Evolutionary conservation across 257 asterid species (phyloP), one percentile per base, ranked within the genome.

Genomic region (Sherardia arvensis): DNA sequence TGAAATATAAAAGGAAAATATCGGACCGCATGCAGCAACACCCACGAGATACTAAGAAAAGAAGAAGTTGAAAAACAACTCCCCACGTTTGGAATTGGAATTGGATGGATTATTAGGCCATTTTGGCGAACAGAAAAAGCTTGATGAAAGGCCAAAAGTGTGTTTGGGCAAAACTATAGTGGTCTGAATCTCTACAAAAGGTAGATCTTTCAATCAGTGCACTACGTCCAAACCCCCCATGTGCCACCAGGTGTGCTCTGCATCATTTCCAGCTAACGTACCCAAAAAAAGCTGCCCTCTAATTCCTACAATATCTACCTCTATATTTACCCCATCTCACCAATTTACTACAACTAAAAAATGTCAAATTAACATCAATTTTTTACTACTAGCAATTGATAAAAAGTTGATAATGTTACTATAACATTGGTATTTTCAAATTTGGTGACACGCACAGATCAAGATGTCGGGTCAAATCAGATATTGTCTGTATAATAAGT

Each of bases 261-360:
- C 64, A 53, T 69, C 68, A 69, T 23, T 53, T 69, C 73, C 73
- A 69, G 73, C 73, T 69, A 69, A 61, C 68, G 63, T 61, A 69
- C 68, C 26, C 36, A 53, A 8, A 59, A 56, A 57, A 32, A 38
- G 17, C 47, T 38, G 12, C 47, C 47, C 17, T 1, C 38, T 0
- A n/a, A n/a, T n/a, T n/a, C n/a, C 10, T 33, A 33, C 11, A 33
- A 11, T 17, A 20, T 15, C 57, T 56, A 20, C 60, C 55, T 0
- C 27, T 22, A 14, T 20, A 17, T 33, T 11, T 29, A 34, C 49
- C 25, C 11, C 57, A 55, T 66, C n/a, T n/a, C n/a, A n/a, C n/a
- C n/a, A n/a, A n/a, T n/a, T n/a, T n/a, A n/a, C n/a, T n/a, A n/a
- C n/a, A n/a, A n/a, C n/a, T n/a, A n/a, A n/a, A n/a, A n/a, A n/a